Evolutionary conservation across 257 asterid genomes (phyloP).

Genomic region (Craterostigma plantagineum): DNA sequence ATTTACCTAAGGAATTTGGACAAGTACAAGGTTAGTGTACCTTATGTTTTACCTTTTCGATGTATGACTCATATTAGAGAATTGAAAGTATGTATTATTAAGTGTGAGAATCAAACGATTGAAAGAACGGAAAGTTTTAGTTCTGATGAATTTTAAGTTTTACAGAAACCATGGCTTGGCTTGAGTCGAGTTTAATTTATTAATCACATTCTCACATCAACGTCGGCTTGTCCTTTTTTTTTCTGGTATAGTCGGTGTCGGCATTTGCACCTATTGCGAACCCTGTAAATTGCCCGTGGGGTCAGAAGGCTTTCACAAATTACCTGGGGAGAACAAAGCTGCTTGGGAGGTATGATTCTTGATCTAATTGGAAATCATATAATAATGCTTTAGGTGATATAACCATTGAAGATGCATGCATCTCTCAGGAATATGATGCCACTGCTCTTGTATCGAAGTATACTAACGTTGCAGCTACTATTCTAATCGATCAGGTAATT

Average conservation of each 20-base stretch:
- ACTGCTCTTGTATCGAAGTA: conserved; percentile 49
- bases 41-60: not conserved
- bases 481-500: conserved; percentile 87
- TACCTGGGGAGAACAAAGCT: conserved; percentile 68
- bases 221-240: not conserved
- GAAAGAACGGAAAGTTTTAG: too few species aligned
- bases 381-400: not conserved
- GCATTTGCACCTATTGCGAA: conserved; percentile 78
- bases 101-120: too few species aligned
- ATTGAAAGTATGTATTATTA: too few species aligned
- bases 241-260: conserved; percentile 57
- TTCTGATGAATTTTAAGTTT: too few species aligned
- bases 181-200: not conserved
- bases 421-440: conserved; percentile 89
- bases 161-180: not conserved
- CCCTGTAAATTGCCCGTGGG: conserved; percentile 92
- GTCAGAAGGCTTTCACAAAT: conserved; percentile 85
- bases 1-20: conserved; percentile 81
- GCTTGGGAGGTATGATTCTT: conserved; percentile 73
- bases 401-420: conserved; percentile 1
- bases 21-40: conserved; percentile 60
- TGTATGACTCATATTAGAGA: too few species aligned
- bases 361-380: conserved; percentile 16
- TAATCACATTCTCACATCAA: not conserved
- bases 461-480: conserved; percentile 49